A percentile compares a stretch with the other conserved stretches of the same genome.
Evolutionary conservation across 441 rosid species (phyloP).

Genomic region (Bocquillonia castaneifolia): DNA sequence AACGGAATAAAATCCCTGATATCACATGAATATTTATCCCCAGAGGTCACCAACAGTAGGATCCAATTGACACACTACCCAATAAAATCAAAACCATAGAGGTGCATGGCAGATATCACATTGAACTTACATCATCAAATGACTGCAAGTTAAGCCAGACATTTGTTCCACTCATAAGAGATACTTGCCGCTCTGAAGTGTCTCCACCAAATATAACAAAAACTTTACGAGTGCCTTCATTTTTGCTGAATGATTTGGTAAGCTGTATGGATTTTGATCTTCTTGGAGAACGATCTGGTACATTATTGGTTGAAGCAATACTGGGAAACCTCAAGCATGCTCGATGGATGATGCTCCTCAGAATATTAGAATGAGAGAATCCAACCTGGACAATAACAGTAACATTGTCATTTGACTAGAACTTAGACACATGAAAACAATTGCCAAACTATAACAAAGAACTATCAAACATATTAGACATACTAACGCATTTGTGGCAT

Average conservation of each 20-base stretch:
- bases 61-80: background rate
- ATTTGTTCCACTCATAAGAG: constrained; percentile 96
- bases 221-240: constrained; percentile 42
- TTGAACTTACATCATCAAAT: constrained; percentile 64
- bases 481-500: background rate
- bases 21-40: background rate
- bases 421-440: constrained; percentile 14
- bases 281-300: constrained; percentile 39
- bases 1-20: background rate
- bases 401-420: constrained; percentile 4
- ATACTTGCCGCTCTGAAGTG: constrained; percentile 96
- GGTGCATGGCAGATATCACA: constrained; percentile 2
- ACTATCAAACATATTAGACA: background rate
- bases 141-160: constrained; percentile 91
- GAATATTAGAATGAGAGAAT: constrained; percentile 87
- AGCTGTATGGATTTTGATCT: constrained; percentile 28
- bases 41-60: background rate
- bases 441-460: constrained; percentile 4
- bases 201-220: constrained; percentile 90
- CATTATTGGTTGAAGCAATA: constrained; percentile 42
- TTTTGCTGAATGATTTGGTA: constrained; percentile 29
- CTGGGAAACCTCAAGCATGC: constrained; percentile 79
- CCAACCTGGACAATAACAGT: constrained; percentile 60
- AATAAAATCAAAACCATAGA: constrained; percentile 10
- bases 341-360: constrained; percentile 62